phyloP scores from a whole-genome alignment of 1,139 yeast genomes.

The Candida tetrigidarum region DNA sequence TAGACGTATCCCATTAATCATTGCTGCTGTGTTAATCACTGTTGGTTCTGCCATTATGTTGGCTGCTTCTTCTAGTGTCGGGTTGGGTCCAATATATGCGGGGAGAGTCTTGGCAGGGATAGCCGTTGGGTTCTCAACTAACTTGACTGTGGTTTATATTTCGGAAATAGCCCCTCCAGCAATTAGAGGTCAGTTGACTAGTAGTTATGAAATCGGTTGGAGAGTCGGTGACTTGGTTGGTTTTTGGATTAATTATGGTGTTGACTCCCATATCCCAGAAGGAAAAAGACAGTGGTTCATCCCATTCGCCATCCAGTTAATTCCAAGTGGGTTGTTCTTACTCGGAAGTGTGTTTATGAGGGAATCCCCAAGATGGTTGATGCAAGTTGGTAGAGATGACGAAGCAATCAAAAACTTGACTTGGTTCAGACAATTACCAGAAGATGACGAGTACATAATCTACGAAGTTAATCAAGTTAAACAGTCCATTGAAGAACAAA shows the following conservation, averaged over 20 bases:
- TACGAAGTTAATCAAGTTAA: slow-evolving; percentile 39
- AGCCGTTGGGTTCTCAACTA: slow-evolving; percentile 45
- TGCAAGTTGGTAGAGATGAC: slow-evolving; percentile 38
- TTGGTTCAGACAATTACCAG: slow-evolving; percentile 44
- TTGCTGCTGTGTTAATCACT: slow-evolving; percentile 39
- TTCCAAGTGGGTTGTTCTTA: slow-evolving; percentile 45
- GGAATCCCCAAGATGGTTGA: slow-evolving; percentile 47
- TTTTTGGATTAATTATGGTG: slow-evolving; percentile 49
- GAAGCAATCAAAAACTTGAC: slow-evolving; percentile 39
- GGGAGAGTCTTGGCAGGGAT: slow-evolving; percentile 47
- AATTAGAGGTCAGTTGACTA: slow-evolving; percentile 42
- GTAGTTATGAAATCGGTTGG: slow-evolving; percentile 49
- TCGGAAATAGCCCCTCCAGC: slow-evolving; percentile 48
- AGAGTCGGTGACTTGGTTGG: slow-evolving; percentile 48
- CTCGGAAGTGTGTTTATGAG: slow-evolving; percentile 39
- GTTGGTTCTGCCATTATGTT: slow-evolving; percentile 46
- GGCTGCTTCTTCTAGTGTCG: slow-evolving; percentile 32
- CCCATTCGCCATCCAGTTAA: slow-evolving; percentile 48
- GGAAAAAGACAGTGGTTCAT: slow-evolving; percentile 43
- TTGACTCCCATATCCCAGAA: slow-evolving; percentile 33
- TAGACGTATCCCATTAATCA: slow-evolving; percentile 36
- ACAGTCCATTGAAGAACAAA: slow-evolving; percentile 32
- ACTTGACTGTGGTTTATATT: slow-evolving; percentile 45
- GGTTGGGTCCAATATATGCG: slow-evolving; percentile 45
- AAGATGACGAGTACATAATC: slow-evolving; percentile 39